Evolutionary conservation across 139 green algal genomes (phyloP).

Genomic region (Haematococcus sp.): DNA sequence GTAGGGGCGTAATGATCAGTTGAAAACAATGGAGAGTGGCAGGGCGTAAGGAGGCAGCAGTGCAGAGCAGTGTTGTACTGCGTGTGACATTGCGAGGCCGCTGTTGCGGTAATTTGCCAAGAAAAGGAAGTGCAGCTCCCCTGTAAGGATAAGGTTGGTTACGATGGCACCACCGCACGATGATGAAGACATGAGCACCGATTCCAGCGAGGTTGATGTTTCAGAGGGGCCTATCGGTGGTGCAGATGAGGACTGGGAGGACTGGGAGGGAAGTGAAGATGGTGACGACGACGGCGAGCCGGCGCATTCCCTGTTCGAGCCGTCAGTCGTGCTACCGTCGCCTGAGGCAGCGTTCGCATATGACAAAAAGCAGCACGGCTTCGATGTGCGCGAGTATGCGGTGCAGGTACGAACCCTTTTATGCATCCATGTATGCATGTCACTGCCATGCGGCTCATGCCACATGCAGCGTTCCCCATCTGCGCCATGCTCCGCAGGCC

Average conservation of each 20-base stretch:
- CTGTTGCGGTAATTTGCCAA: no score
- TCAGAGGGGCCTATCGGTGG: no score
- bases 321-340: constrained; percentile 32
- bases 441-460: background rate
- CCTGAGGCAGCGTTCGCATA: constrained; percentile 60
- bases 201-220: background rate
- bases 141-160: no score
- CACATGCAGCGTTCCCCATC: background rate
- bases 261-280: constrained; percentile 31
- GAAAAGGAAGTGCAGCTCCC: no score
- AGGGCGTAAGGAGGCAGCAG: no score
- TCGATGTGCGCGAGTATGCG: constrained; percentile 46
- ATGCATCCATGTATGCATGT: no score
- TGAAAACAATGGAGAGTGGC: no score
- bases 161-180: no score
- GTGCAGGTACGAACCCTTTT: constrained; percentile 30
- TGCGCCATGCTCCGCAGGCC: background rate
- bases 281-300: constrained; percentile 35
- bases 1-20: no score
- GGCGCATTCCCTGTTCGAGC: constrained; percentile 62
- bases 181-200: background rate
- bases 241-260: constrained; percentile 45
- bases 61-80: no score
- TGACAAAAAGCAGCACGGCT: constrained; percentile 54
- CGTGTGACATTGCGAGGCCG: no score